Base-by-base conservation (phyloP, 306 rosid genomes). In the Malus orientalis region DNA sequence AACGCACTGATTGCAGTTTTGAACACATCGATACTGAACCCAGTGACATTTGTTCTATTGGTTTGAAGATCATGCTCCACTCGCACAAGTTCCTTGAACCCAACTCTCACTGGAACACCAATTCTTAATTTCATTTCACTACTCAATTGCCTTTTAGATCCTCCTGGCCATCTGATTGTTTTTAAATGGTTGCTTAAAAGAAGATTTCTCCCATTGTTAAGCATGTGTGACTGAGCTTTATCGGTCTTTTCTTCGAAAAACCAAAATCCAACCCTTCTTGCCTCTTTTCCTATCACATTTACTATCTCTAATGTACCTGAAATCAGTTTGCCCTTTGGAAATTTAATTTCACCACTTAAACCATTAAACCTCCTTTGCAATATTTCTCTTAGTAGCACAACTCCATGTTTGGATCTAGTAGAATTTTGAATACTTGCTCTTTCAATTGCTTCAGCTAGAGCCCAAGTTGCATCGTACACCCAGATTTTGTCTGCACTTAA, bases 121-220 rank as follows among this genome's bases (percentile, higher is more conserved):
- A 80, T 36, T 80, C 58, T 58, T 40, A 80, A 49, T 33, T 62
- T 63, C 14, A 4, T 47, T 2, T 18, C 42, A 20, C 11, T 55
- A 12, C 42, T 64, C 36, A 29, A 27, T 19, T 23, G 33, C 51
- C 20, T 8, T 32, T 32, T 20, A 14, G 53, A 63, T 25, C 80
- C 84, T 33, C 80, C 84, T n/a, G 84, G 77, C 84, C 80, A 75
- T 51, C 62, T 54, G 59, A 81, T 36, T 14, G 61, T n/a, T 47
- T 75, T 72, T 8, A 69, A 55, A 62, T 70, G 15, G 18, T 38
- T 19, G 9, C 19, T 36, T 5, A 76, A 75, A 23, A 11, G 19
- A n/a, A 62, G 18, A n/a, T 32, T 57, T 67, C 74, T 79, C 32
- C 74, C 22, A 16, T 19, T 69, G 8, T 44, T 29, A 68, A 38